Conservation (phyloP, 129 eudicot genomes). For the Centella asiatica region DNA sequence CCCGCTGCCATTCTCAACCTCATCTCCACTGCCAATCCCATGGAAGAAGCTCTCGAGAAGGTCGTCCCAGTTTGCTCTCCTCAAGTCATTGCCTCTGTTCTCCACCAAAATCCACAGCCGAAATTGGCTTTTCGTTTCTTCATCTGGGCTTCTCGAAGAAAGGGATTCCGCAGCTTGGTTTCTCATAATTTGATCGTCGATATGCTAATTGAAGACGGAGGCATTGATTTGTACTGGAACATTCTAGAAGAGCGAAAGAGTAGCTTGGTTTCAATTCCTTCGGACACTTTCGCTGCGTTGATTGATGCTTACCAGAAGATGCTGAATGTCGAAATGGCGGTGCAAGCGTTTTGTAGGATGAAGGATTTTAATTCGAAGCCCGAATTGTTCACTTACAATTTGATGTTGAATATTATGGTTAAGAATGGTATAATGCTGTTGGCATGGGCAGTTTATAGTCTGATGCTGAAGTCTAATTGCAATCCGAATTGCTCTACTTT, state of each 20-base stretch:
- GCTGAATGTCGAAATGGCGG: slow-evolving; percentile 38
- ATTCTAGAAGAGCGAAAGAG: slow-evolving; percentile 38
- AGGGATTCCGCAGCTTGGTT: no score
- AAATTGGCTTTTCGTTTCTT: no score
- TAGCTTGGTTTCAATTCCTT: slow-evolving; percentile 10
- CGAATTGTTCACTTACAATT: slow-evolving; percentile 40
- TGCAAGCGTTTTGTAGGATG: slow-evolving; percentile 71
- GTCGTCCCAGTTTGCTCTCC: no score
- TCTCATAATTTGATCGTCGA: no score
- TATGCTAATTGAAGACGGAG: no score
- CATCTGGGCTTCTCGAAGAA: no score
- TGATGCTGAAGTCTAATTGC: slow-evolving; percentile 65
- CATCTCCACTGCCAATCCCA: no score
- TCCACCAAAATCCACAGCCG: no score
- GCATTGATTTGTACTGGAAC: no score
- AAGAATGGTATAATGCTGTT: slow-evolving; percentile 42
- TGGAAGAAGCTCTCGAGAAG: no score
- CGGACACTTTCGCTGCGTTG: slow-evolving; percentile 45
- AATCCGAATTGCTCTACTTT: slow-evolving; percentile 45
- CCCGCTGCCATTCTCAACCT: no score
- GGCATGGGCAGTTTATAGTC: slow-evolving; percentile 58
- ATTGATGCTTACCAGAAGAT: slow-evolving; percentile 51
- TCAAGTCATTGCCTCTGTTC: no score
- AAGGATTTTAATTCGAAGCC: slow-evolving; percentile 49
- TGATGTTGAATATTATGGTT: slow-evolving; percentile 46